Percentiles rank a stretch among this genome's conserved stretches.
Evolutionary conservation across 805 yeast species (phyloP).

Genomic region (Citeromyces nyonsensis): DNA sequence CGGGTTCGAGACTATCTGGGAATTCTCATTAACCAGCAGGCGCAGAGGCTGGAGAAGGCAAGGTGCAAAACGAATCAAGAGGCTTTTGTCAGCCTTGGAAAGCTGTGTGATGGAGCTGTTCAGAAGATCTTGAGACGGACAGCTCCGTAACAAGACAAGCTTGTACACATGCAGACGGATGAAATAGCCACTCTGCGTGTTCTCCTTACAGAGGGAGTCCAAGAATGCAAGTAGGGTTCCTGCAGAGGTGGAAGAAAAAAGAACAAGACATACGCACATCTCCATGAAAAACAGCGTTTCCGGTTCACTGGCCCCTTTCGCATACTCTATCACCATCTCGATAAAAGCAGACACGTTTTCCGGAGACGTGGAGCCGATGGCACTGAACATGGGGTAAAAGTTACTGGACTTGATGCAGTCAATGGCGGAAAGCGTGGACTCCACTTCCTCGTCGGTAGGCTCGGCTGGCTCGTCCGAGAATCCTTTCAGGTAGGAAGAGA

Average conservation of each 20-base stretch:
- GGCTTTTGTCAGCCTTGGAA: slow-evolving; percentile 18
- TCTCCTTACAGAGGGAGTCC: not conserved
- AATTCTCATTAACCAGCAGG: slow-evolving; percentile 25
- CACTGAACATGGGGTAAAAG: slow-evolving; percentile 37
- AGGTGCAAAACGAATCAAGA: slow-evolving; percentile 25
- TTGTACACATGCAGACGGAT: slow-evolving; percentile 37
- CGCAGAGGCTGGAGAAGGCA: slow-evolving; percentile 31
- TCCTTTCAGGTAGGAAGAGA: slow-evolving; percentile 85
- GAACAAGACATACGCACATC: slow-evolving; percentile 12
- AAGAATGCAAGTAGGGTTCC: slow-evolving; percentile 1
- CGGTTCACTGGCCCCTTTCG: slow-evolving; percentile 15
- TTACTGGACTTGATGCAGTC: slow-evolving; percentile 72
- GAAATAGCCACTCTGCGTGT: slow-evolving; percentile 9
- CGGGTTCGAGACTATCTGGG: slow-evolving; percentile 17
- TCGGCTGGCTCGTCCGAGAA: slow-evolving; percentile 75
- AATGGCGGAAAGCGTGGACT: slow-evolving; percentile 64
- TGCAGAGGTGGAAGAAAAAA: slow-evolving; percentile 12
- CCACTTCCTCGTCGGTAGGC: slow-evolving; percentile 89
- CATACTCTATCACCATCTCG: slow-evolving; percentile 14
- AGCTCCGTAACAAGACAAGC: slow-evolving; percentile 26
- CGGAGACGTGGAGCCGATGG: slow-evolving; percentile 20
- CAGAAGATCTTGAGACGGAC: slow-evolving; percentile 8
- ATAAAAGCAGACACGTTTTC: slow-evolving; percentile 19
- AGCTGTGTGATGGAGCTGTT: slow-evolving; percentile 7
- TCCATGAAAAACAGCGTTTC: slow-evolving; percentile 13